These are phyloP conservation scores for Quercus rubra DNA, from an alignment of 306 rosid genomes.

Conservation along the genomic window DNA sequence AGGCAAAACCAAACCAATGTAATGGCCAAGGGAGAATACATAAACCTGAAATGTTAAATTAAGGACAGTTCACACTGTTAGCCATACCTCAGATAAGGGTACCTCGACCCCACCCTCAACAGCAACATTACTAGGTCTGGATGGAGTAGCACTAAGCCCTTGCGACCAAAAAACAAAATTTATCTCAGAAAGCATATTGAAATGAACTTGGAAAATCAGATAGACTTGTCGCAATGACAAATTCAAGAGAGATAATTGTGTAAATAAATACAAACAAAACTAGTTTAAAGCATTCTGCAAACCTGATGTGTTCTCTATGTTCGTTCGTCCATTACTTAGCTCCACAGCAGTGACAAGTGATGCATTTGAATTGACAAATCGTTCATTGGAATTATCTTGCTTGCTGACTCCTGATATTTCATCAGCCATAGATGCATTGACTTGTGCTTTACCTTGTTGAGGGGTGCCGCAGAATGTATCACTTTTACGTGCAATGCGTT, in stretches of 20 bases:
- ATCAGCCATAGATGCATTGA: slow-evolving; percentile 47
- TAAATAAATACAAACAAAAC: slow-evolving; percentile 10
- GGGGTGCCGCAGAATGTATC: slow-evolving; percentile 43
- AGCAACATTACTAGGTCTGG: slow-evolving; percentile 54
- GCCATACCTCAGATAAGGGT: slow-evolving; percentile 74
- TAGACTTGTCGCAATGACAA: slow-evolving; percentile 11
- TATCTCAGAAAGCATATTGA: slow-evolving; percentile 31
- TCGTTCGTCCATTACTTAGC: slow-evolving; percentile 60
- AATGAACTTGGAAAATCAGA: slow-evolving; percentile 22
- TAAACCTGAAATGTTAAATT: not conserved
- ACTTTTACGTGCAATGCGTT: slow-evolving; percentile 40
- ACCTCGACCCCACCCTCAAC: slow-evolving; percentile 57
- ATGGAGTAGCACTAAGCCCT: slow-evolving; percentile 58
- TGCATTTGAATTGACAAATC: slow-evolving; percentile 53
- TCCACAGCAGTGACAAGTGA: slow-evolving; percentile 54
- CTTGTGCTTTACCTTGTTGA: slow-evolving; percentile 46
- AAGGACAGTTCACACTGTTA: not conserved
- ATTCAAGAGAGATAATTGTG: slow-evolving; percentile 10
- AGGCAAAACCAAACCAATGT: not conserved
- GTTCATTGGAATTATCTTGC: slow-evolving; percentile 58
- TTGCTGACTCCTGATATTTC: slow-evolving; percentile 67
- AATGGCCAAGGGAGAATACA: not conserved
- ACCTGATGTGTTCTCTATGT: slow-evolving; percentile 73
- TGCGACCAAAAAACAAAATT: slow-evolving; percentile 22
- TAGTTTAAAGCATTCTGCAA: slow-evolving; percentile 28